Evolutionary conservation across 1,284 basidiomycete species (phyloP), one percentile per base, ranked within the genome.

Genomic region (Flammula alnicola): DNA sequence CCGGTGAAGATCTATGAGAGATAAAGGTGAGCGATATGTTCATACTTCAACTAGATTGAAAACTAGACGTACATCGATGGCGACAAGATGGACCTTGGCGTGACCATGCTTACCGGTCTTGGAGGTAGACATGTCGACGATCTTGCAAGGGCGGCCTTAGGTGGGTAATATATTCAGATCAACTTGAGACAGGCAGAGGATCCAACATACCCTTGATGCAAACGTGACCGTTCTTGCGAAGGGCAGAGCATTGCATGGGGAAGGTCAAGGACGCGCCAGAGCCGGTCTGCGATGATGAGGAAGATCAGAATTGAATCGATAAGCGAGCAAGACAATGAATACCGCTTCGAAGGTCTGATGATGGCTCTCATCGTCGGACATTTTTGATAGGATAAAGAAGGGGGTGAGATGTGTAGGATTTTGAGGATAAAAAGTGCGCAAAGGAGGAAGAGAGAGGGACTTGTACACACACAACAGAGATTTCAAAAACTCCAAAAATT

Each of bases 51-150:
- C n/a, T n/a, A n/a, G n/a, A n/a, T n/a, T 51, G 19, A 16, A 27
- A 44, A 42, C 42, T 49, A 33, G 22, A 41, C 42, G 37, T 69
- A 95, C 95, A 79, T 99, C 97, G 70, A 91, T 91, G 71, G 88
- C 97, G 67, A 98, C 86, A 63, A 99, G 84, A 79, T 99, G 94
- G 70, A 98, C 96, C 80, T 99, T 99, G 75, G 97, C 96, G 82
- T 99, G 97, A 68, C 96, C 96, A 83, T 98, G 96, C 86, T 95
- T 95, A 61, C 94, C 95, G 47, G 94, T 97, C 86, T 99, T 99
- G 71, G 96, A 99, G 78, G 97, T 99, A 59, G 95, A 98, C 96
- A 99, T 99, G 68, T 95, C 94, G 64, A 95, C 88, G 75, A 97
- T 96, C 83, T 98, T 98, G 93, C 96, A 99, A 61, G 96, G 96